These are phyloP conservation scores for Yamadazyma buinensis DNA, from an alignment of 1,139 yeast genomes.

Conservation along the genomic window DNA sequence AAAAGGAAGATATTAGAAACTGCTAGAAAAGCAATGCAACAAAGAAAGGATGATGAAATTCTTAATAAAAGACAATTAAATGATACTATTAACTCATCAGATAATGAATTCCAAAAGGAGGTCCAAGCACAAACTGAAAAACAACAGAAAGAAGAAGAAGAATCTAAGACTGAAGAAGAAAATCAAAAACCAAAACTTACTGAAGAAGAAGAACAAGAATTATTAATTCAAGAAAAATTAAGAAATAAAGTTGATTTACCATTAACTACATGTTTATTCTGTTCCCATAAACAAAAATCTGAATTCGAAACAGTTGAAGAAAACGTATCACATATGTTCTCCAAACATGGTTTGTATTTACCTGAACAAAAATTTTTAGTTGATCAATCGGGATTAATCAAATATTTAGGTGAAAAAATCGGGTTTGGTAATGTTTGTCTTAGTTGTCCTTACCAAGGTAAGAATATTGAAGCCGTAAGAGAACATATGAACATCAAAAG, in stretches of 20 bases:
- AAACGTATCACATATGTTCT: constrained; percentile 73
- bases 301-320: constrained; percentile 47
- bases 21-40: constrained; percentile 52
- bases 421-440: constrained; percentile 85
- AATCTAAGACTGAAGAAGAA: constrained; percentile 12
- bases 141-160: constrained; percentile 9
- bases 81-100: constrained; percentile 8
- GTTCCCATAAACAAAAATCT: constrained; percentile 47
- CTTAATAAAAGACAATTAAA: constrained; percentile 24
- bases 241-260: constrained; percentile 67
- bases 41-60: constrained; percentile 10
- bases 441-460: constrained; percentile 80
- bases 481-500: constrained; percentile 85
- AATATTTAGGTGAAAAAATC: constrained; percentile 75
- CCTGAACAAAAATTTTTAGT: constrained; percentile 75
- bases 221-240: constrained; percentile 52
- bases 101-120: constrained; percentile 8
- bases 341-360: constrained; percentile 74
- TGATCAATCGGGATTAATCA: constrained; percentile 68
- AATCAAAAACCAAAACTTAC: constrained; percentile 15
- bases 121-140: constrained; percentile 9
- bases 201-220: constrained; percentile 47
- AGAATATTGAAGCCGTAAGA: constrained; percentile 77
- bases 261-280: constrained; percentile 73
- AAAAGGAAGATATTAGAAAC: constrained; percentile 57